Evolutionary conservation across 805 yeast genomes (phyloP), one percentile per base, ranked within the genome.

Genomic region (Saccharomycopsis sp.): DNA sequence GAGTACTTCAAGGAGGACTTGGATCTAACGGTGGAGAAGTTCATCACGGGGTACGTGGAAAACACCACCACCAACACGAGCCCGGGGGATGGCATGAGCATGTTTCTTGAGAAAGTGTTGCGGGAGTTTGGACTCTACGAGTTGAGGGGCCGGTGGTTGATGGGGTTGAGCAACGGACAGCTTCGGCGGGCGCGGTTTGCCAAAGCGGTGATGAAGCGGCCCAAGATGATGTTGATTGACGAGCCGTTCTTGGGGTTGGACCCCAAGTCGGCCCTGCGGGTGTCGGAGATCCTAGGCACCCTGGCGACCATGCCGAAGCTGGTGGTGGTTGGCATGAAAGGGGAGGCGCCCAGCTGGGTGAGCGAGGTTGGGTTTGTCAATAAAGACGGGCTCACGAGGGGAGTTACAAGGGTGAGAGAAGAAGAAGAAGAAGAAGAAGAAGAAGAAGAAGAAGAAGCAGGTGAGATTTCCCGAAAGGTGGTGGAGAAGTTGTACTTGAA

Each of bases 161-260:
- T 85, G 57, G 83, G 89, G 0, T 63, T 92, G 33, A 83, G 95
- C 57, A 92, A 92, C 58, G 98, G 98, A 0, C 98, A 92, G 59
- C 77, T 83, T 57, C 69, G 98, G 51, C 67, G 98, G 38, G 95
- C 96, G 0, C 68, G 96, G 46, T 62, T 92, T 20, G 97, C 96
- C 0, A 70, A 73, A 46, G 76, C 87, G 0, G 52, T 92, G 32
- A 67, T 85, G 41, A 64, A 66, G 34, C 62, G 71, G 25, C 95
- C 96, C 0, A 63, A 66, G 33, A 49, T 87, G 22, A 60, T 87
- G 39, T 56, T 89, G 4, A 68, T 89, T 15, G 97, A 92, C 57
- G 97, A 92, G 53, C 96, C 96, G 7, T 89, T 87, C 52, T 58
- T 92, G 30, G 98, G 97, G 0, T 64, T 89, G 13, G 98, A 89